phyloP scores from a whole-genome alignment of 805 yeast species.

The Metschnikowia picachoensis region DNA sequence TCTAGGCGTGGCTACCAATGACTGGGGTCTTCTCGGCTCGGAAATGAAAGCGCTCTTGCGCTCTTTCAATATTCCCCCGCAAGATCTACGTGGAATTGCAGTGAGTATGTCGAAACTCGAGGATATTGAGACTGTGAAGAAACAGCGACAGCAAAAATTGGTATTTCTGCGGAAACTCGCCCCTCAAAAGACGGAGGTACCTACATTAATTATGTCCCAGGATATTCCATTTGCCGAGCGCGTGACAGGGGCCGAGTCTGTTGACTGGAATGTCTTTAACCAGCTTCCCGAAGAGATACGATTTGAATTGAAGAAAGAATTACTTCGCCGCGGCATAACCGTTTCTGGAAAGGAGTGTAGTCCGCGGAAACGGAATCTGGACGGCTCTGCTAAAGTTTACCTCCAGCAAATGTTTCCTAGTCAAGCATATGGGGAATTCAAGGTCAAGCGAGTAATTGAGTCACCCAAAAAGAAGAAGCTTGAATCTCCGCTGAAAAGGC shows the following conservation, averaged over 20 bases:
- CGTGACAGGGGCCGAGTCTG: slow-evolving; percentile 23
- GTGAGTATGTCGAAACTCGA: slow-evolving; percentile 60
- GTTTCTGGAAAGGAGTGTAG: slow-evolving; percentile 15
- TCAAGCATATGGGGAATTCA: slow-evolving; percentile 26
- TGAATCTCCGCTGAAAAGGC: slow-evolving; percentile 20
- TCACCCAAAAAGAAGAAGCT: slow-evolving; percentile 21
- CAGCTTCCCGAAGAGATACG: slow-evolving; percentile 65
- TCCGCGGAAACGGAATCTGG: slow-evolving; percentile 1
- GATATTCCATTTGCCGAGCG: slow-evolving; percentile 13
- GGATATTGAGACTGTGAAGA: slow-evolving; percentile 26
- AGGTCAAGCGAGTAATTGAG: slow-evolving; percentile 31
- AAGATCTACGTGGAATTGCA: slow-evolving; percentile 76
- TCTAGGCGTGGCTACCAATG: slow-evolving; percentile 60
- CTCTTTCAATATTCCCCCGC: slow-evolving; percentile 54
- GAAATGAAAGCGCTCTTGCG: slow-evolving; percentile 57
- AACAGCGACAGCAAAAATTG: slow-evolving; percentile 14
- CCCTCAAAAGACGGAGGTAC: not conserved
- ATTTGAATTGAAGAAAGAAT: slow-evolving; percentile 53
- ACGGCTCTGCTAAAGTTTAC: slow-evolving; percentile 22
- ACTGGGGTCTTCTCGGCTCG: slow-evolving; percentile 54
- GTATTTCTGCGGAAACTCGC: slow-evolving; percentile 2
- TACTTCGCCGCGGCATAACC: slow-evolving; percentile 40
- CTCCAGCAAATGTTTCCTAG: slow-evolving; percentile 38
- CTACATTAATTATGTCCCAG: slow-evolving; percentile 6
- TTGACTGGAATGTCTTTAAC: slow-evolving; percentile 63